A percentile compares a stretch with the other conserved stretches of the same genome.
Conservation (phyloP, 371 early-diverging fungal species). For the Mycotypha africana region DNA sequence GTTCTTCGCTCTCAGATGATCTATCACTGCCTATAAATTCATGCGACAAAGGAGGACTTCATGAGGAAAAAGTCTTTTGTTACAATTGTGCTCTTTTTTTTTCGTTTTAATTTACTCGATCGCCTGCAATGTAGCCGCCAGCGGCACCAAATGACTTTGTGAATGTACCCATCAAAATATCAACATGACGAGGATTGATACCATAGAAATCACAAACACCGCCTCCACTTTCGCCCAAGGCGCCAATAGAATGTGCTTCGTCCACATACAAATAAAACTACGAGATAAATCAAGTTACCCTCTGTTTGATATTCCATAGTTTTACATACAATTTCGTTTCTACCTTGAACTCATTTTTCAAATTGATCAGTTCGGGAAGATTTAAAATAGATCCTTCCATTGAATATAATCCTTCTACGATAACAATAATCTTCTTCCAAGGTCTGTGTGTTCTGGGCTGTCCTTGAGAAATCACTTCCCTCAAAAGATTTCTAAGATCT, state of each 20-base stretch:
- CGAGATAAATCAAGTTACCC: not conserved
- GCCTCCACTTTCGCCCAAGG: slow-evolving; percentile 90
- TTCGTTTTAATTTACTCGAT: slow-evolving; percentile 14
- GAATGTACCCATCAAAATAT: slow-evolving; percentile 99
- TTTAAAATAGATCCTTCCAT: slow-evolving; percentile 99
- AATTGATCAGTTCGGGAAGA: slow-evolving; percentile 84
- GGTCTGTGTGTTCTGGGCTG: slow-evolving; percentile 98
- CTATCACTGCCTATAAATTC: slow-evolving; percentile 56
- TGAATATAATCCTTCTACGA: slow-evolving; percentile 98
- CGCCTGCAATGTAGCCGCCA: slow-evolving; percentile 96
- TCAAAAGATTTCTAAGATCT: slow-evolving; percentile 83
- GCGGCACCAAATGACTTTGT: slow-evolving; percentile 99
- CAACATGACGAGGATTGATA: slow-evolving; percentile 88
- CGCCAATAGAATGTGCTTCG: slow-evolving; percentile 99
- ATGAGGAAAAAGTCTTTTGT: not conserved
- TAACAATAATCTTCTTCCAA: slow-evolving; percentile 98
- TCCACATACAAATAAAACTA: slow-evolving; percentile 97
- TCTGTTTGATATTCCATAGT: too few relatives aligned
- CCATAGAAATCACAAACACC: slow-evolving; percentile 97
- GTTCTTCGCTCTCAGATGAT: slow-evolving; percentile 75
- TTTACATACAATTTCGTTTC: not conserved
- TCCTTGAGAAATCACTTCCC: slow-evolving; percentile 95
- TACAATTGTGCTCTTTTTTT: not conserved
- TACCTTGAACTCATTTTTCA: slow-evolving; percentile 94
- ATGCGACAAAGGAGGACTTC: too few relatives aligned